phyloP scores from a whole-genome alignment of 306 rosid species.

The Acacia acuminata region DNA sequence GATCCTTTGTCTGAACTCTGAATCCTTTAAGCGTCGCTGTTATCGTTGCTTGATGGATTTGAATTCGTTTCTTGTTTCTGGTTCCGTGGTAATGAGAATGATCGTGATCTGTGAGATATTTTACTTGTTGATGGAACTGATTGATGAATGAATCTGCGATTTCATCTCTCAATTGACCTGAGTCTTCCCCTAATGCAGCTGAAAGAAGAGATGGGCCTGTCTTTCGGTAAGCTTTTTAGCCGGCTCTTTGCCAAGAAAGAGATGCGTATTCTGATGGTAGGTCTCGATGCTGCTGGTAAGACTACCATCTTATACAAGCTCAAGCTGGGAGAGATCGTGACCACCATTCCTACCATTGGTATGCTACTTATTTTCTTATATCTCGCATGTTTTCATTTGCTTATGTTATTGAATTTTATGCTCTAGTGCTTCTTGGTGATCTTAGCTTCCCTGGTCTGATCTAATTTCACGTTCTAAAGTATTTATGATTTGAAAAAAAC shows the following conservation, averaged over 20 bases:
- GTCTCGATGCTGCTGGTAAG: conserved; percentile 60
- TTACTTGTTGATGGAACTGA: conserved; percentile 4
- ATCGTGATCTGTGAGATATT: not conserved
- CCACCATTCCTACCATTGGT: conserved; percentile 83
- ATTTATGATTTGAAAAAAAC: not conserved
- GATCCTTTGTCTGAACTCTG: conserved; percentile 28
- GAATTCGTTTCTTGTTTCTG: not conserved
- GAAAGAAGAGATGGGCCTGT: conserved; percentile 58
- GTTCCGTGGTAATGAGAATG: not conserved
- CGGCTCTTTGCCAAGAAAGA: conserved; percentile 79
- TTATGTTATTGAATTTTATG: not conserved
- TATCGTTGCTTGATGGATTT: not conserved
- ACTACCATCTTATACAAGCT: conserved; percentile 78
- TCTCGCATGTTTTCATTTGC: not conserved
- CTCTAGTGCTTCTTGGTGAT: not conserved
- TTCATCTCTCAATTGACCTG: conserved; percentile 20
- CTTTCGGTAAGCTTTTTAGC: conserved; percentile 68
- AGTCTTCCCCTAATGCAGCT: conserved; percentile 29
- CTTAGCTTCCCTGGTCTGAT: not conserved
- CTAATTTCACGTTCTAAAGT: not conserved
- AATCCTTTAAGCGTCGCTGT: not conserved
- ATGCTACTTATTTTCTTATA: conserved; percentile 13
- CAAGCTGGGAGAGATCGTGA: conserved; percentile 71
- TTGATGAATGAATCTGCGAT: not conserved
- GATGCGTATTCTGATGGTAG: conserved; percentile 57